Conservation (phyloP, 306 rosid species). For the Neltuma alba region DNA sequence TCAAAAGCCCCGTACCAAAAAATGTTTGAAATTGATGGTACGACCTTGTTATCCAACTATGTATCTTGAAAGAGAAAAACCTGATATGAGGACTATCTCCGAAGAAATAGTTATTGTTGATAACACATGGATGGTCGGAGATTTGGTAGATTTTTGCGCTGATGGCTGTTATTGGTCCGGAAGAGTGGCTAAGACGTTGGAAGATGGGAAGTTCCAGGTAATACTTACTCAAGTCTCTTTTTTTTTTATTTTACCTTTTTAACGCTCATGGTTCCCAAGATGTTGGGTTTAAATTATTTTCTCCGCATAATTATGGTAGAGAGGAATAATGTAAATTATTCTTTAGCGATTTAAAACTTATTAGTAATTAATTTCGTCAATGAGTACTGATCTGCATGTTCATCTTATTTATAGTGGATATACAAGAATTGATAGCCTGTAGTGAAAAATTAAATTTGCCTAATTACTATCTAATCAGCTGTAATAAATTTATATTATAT, state of each 20-base stretch:
- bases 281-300: background rate
- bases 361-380: background rate
- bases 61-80: conserved; percentile 37
- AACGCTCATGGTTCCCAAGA: background rate
- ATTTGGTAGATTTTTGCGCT: conserved; percentile 80
- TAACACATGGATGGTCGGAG: conserved; percentile 72
- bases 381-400: background rate
- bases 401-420: background rate
- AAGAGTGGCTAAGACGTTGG: conserved; percentile 50
- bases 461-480: background rate
- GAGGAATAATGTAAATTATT: background rate
- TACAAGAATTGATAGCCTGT: background rate
- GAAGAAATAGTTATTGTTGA: conserved; percentile 51
- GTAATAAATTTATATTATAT: no score
- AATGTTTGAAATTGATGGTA: conserved; percentile 54
- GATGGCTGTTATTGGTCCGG: conserved; percentile 89
- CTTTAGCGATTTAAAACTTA: background rate
- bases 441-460: background rate
- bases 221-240: conserved; percentile 24
- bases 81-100: conserved; percentile 46
- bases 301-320: background rate
- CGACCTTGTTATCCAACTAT: conserved; percentile 76
- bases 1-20: conserved; percentile 44
- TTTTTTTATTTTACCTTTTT: no score
- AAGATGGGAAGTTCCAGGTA: conserved; percentile 62